Base-by-base conservation (phyloP, 192 early-diverging fungal species). In the Radiomyces spectabilis region DNA sequence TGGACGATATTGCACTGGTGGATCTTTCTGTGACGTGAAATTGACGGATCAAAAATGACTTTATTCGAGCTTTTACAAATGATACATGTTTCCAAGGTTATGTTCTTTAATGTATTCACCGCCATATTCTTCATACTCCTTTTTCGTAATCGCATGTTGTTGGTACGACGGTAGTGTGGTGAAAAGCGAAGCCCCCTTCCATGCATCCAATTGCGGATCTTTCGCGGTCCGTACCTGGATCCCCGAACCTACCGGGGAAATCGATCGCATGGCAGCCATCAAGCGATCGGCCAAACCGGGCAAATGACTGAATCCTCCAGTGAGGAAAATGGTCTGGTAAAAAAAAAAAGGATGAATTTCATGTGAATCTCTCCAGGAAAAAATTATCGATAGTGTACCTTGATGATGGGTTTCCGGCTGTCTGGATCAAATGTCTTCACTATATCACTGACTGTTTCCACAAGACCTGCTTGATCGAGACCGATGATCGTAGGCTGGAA, bases 401-500 rank as follows among this genome's bases (percentile, higher is more conserved):
- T 61, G 7, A 80, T 59, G 31, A 88, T 63, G 6, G 66, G 61
- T 21, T 62, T 48, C 24, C 68, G 66, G 15, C 68, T 63, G 25
- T 66, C 42, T 2, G 29, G 53, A 61, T 78, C 73, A 56, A 79
- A 82, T 4, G 75, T 74, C 46, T 72, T 80, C 16, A 88, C 51
- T 4, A 88, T 66, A 55, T 80, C 77, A 30, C 83, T 76, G 34
- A 88, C 54, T 6, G 84, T 85, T 63, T 95, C 93, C 0, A 93
- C 69, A 29, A 95, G 56, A 0, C 93, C 93, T 1, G 93, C 87
- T 61, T 93, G 89, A 59, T 95, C 92, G 2, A 94, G 68, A 15
- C 93, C 93, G 37, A 87, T 66, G 19, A 94, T 85, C 9, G 76
- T 72, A 4, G 93, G 93, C 35, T 94, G 88, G 75, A 95, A 95